A percentile compares a stretch with the other conserved stretches of the same genome.
These are phyloP conservation scores for Mortierella alpina DNA, from an alignment of 192 early-diverging fungal genomes.

Conservation along the genomic window DNA sequence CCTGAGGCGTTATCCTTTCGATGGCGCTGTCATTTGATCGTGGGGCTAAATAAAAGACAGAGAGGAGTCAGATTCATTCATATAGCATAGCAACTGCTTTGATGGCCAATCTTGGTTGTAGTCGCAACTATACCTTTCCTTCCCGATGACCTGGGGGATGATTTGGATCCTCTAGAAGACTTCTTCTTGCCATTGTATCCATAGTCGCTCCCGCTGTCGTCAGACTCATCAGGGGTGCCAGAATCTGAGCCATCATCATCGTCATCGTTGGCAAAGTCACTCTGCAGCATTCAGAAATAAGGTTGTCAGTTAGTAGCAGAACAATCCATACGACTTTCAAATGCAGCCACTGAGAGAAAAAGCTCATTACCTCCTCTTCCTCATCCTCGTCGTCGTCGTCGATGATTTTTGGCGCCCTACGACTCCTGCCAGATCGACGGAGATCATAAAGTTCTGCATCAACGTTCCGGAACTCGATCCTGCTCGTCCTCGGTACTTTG, in stretches of 20 bases:
- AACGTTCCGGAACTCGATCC: conserved; percentile 32
- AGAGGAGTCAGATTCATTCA: not conserved
- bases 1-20: conserved; percentile 34
- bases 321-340: conserved; percentile 6
- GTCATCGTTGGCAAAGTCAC: conserved; percentile 49
- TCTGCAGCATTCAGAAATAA: conserved; percentile 19
- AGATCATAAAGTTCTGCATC: conserved; percentile 77
- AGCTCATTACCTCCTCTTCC: conserved; percentile 19
- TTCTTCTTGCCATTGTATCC: conserved; percentile 45
- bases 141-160: conserved; percentile 56
- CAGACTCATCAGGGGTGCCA: conserved; percentile 34
- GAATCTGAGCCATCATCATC: conserved; percentile 45
- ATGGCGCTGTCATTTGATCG: conserved; percentile 18
- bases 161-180: conserved; percentile 53
- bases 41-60: conserved; percentile 11
- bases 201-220: conserved; percentile 59
- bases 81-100: not conserved
- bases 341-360: not conserved
- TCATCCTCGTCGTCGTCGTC: conserved; percentile 50
- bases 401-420: conserved; percentile 46
- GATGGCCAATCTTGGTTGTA: not conserved
- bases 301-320: not conserved
- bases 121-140: conserved; percentile 11
- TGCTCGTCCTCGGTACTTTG: conserved; percentile 58
- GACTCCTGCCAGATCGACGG: conserved; percentile 66